Base-by-base conservation (phyloP, 768 basidiomycete species). In the Imleria badia region DNA sequence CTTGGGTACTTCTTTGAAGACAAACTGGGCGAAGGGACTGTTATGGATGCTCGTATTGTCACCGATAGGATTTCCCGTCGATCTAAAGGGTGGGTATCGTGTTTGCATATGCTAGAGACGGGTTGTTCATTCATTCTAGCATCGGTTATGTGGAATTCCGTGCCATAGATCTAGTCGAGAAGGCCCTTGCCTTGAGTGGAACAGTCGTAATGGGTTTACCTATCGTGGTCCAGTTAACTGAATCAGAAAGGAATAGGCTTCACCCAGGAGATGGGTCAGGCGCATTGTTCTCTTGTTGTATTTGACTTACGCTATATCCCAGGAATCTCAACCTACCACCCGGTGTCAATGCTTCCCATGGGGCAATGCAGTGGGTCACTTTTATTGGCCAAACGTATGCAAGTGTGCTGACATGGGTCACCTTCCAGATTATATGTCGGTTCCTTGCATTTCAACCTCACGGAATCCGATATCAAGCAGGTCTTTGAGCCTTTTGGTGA, bases 401-500 rank as follows among this genome's bases (percentile, higher is more conserved):
- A 48, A 35, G 61, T 46, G 48, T 56, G 31, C 56, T 54, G 13
- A 67, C 54, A 56, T 7, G 5, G 29, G 38, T 33, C 23, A 44
- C 46, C 44, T 26, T 43, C 59, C 62, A 94, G 95, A 72, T 83
- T 99, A 71, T 99, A 97, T 71, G 94, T 99, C 72, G 94, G 94
- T 54, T 96, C 94, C 56, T 77, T 99, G 43, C 93, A 98, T 73
- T 97, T 96, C 79, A 95, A 94, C 73, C 86, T 99, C 56, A 91
- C 93, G 51, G 91, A 97, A 75, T 87, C 92, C 63, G 96, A 99
- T 78, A 89, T 99, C 76, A 91, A 89, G 75, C 94, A 98, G 83
- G 96, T 99, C 62, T 99, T 99, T 73, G 94, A 97, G 70, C 94
- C 96, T 11, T 99, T 98, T 72, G 97, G 97, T 65, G 91, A 95